These are phyloP conservation scores for Starmerella powellii DNA, from an alignment of 805 yeast species.

Conservation along the genomic window DNA sequence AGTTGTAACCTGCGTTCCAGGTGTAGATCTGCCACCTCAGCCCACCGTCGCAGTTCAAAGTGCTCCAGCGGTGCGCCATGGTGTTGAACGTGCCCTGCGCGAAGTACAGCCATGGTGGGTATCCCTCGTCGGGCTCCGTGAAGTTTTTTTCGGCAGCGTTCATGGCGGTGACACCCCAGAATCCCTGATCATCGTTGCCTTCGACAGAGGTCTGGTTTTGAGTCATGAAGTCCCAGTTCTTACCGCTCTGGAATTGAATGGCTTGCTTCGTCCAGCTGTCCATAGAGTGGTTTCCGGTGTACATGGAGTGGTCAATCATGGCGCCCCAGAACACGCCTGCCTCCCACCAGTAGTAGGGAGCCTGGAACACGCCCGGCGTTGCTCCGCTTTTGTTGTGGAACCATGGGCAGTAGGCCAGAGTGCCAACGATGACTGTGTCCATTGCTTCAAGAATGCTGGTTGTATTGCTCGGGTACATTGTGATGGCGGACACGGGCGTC, in stretches of 20 bases:
- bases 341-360: slow-evolving; percentile 98
- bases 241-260: slow-evolving; percentile 60
- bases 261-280: slow-evolving; percentile 48
- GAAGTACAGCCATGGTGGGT: slow-evolving; percentile 53
- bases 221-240: slow-evolving; percentile 69
- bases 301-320: slow-evolving; percentile 64
- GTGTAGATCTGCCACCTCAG: slow-evolving; percentile 91
- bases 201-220: slow-evolving; percentile 80
- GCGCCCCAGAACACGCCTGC: slow-evolving; percentile 95
- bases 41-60: slow-evolving; percentile 66
- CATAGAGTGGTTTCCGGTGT: slow-evolving; percentile 58
- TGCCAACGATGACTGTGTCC: slow-evolving; percentile 43
- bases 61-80: slow-evolving; percentile 85
- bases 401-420: slow-evolving; percentile 48
- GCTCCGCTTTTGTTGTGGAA: slow-evolving; percentile 56
- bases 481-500: slow-evolving; percentile 4
- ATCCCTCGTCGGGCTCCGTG: slow-evolving; percentile 43
- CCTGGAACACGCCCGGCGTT: slow-evolving; percentile 71
- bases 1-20: slow-evolving; percentile 90
- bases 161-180: slow-evolving; percentile 92
- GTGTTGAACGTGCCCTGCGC: slow-evolving; percentile 86
- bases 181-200: slow-evolving; percentile 96
- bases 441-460: slow-evolving; percentile 41
- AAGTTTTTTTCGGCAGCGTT: slow-evolving; percentile 85
- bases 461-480: slow-evolving; percentile 21